phyloP scores from a whole-genome alignment of 2,329 filamentous ascomycete species.

The Metarhizium album region DNA sequence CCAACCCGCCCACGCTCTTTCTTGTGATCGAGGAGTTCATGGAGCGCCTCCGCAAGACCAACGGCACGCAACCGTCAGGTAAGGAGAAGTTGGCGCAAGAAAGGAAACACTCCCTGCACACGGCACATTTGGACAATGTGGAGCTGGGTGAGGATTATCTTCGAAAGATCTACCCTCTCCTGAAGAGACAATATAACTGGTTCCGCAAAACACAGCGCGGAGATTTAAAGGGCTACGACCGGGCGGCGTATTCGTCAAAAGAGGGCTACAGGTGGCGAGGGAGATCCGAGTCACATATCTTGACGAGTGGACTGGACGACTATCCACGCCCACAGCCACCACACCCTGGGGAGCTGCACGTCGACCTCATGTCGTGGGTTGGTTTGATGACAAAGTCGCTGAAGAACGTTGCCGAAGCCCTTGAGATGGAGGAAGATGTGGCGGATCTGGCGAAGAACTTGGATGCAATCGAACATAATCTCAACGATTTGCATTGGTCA shows the following conservation, averaged over 20 bases:
- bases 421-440: conserved; percentile 69
- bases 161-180: conserved; percentile 68
- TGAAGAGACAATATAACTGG: conserved; percentile 88
- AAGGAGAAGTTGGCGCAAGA: conserved; percentile 32
- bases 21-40: conserved; percentile 78
- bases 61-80: conserved; percentile 33
- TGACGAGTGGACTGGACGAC: conserved; percentile 91
- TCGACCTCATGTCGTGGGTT: conserved; percentile 93
- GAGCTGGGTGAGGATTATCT: conserved; percentile 62
- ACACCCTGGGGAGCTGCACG: conserved; percentile 89
- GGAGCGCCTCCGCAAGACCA: conserved; percentile 56
- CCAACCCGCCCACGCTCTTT: conserved; percentile 92
- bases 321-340: conserved; percentile 91
- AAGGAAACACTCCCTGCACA: conserved; percentile 38
- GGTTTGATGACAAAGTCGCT: conserved; percentile 92
- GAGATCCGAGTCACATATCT: conserved; percentile 72
- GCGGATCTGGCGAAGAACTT: conserved; percentile 61
- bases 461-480: conserved; percentile 70
- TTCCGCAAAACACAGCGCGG: conserved; percentile 87
- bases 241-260: conserved; percentile 75
- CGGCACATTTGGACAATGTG: conserved; percentile 54
- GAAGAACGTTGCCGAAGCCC: conserved; percentile 61
- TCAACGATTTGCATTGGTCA: conserved; percentile 91
- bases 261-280: conserved; percentile 95
- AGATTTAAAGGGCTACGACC: conserved; percentile 84